Evolutionary conservation across 208 protist genomes (phyloP).

Genomic region (Trypanosoma grayi): DNA sequence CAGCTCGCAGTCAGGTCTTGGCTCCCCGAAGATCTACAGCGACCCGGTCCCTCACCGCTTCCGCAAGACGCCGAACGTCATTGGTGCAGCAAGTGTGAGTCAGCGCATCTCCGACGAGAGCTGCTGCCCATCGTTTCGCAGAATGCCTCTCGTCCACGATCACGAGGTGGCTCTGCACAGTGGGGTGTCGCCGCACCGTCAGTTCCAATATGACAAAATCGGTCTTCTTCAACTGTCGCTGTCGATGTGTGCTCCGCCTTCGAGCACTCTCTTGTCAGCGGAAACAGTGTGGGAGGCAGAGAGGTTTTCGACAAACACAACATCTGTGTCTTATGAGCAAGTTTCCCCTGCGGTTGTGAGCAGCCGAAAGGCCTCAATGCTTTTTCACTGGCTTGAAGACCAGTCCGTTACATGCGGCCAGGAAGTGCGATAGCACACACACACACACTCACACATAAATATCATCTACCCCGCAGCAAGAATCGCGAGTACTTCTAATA

Average conservation of each 20-base stretch:
- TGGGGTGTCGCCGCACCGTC: background rate
- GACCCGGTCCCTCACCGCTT: constrained; percentile 15
- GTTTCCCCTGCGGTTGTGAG: background rate
- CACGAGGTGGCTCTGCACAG: background rate
- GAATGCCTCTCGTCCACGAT: background rate
- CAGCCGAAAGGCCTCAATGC: background rate
- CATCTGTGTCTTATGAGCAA: background rate
- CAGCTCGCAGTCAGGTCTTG: background rate
- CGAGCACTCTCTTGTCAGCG: background rate
- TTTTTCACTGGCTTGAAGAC: constrained; percentile 7
- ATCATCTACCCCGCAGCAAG: too few relatives aligned
- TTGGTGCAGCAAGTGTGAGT: background rate
- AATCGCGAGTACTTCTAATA: too few relatives aligned
- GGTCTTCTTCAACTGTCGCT: constrained; percentile 1
- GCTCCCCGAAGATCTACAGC: constrained; percentile 12
- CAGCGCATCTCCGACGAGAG: background rate
- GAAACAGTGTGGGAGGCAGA: background rate
- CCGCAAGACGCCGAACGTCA: background rate
- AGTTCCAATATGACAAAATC: background rate
- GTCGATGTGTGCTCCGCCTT: background rate
- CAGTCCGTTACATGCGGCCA: background rate
- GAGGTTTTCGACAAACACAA: too few relatives aligned
- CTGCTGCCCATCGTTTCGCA: background rate
- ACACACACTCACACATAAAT: too few relatives aligned
- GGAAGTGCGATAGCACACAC: background rate